Conservation (phyloP, 2,329 filamentous ascomycete genomes). For the Ampelomyces quisqualis region DNA sequence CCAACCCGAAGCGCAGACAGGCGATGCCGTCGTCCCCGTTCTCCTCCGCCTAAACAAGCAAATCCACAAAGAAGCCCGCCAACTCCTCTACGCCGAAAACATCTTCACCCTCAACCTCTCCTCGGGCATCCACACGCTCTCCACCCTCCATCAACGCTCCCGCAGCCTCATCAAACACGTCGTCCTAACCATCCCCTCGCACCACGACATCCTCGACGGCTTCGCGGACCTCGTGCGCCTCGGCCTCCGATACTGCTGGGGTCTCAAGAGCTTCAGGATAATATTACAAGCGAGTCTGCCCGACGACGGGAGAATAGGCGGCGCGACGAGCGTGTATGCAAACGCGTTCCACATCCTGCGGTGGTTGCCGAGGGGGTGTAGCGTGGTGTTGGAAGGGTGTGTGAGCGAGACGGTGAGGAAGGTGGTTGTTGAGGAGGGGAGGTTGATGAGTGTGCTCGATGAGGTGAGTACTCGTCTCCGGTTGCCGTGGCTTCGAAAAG, state of each 20-base stretch:
- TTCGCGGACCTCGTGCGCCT: conserved; percentile 51
- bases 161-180: conserved; percentile 48
- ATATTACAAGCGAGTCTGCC: conserved; percentile 39
- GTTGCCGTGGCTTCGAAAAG: neutral
- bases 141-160: conserved; percentile 46
- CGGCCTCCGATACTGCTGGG: conserved; percentile 49
- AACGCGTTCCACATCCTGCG: conserved; percentile 51
- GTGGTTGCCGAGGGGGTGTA: conserved; percentile 49
- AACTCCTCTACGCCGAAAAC: conserved; percentile 37
- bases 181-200: conserved; percentile 47
- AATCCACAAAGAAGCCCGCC: conserved; percentile 41
- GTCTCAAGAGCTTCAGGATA: conserved; percentile 47
- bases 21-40: conserved; percentile 40
- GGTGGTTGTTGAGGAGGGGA: conserved; percentile 48
- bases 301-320: conserved; percentile 26
- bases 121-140: conserved; percentile 43
- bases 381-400: conserved; percentile 45
- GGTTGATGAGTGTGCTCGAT: conserved; percentile 44
- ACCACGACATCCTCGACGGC: conserved; percentile 50
- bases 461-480: conserved; percentile 33
- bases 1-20: no score
- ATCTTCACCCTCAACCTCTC: conserved; percentile 42
- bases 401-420: conserved; percentile 43
- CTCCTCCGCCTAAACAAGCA: conserved; percentile 44
- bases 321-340: conserved; percentile 48